phyloP scores from a whole-genome alignment of 1,139 yeast genomes.

The Pichia sp. region DNA sequence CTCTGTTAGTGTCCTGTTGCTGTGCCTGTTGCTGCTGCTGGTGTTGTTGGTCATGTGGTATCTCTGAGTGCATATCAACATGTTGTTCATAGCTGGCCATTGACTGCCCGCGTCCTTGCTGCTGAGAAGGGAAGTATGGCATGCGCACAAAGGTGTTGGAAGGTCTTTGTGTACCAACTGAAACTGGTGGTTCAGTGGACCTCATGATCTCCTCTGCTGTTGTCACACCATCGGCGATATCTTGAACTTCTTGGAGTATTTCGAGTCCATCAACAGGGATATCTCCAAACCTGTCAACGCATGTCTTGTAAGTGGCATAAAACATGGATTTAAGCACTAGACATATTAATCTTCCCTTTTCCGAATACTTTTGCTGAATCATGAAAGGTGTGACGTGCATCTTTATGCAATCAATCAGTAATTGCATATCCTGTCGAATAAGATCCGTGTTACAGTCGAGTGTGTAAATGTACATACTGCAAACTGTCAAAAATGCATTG shows the following conservation, averaged over 20 bases:
- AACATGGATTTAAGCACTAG: conserved; percentile 13
- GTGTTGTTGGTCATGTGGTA: too few relatives aligned
- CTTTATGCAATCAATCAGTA: conserved; percentile 15
- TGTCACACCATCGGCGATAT: conserved; percentile 1
- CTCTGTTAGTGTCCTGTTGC: not conserved
- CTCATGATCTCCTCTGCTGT: too few relatives aligned
- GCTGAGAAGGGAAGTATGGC: too few relatives aligned
- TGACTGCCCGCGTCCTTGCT: too few relatives aligned
- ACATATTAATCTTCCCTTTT: conserved; percentile 15
- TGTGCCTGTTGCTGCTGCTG: not conserved
- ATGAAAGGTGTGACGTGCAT: conserved; percentile 15
- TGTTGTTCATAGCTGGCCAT: too few relatives aligned
- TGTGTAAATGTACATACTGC: conserved; percentile 21
- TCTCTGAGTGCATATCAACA: too few relatives aligned
- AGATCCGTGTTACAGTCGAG: conserved; percentile 9
- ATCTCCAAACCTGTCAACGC: conserved; percentile 7
- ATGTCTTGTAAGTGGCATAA: conserved; percentile 11
- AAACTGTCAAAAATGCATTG: conserved; percentile 23
- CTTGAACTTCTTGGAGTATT: conserved; percentile 5
- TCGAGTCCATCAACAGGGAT: conserved; percentile 5
- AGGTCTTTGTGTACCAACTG: too few relatives aligned
- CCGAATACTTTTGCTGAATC: not conserved
- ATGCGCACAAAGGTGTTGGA: too few relatives aligned
- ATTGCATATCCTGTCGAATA: conserved; percentile 17
- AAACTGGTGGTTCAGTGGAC: too few relatives aligned